Base-by-base conservation (phyloP, 139 green algal species). In the Nannochloris sp. region DNA sequence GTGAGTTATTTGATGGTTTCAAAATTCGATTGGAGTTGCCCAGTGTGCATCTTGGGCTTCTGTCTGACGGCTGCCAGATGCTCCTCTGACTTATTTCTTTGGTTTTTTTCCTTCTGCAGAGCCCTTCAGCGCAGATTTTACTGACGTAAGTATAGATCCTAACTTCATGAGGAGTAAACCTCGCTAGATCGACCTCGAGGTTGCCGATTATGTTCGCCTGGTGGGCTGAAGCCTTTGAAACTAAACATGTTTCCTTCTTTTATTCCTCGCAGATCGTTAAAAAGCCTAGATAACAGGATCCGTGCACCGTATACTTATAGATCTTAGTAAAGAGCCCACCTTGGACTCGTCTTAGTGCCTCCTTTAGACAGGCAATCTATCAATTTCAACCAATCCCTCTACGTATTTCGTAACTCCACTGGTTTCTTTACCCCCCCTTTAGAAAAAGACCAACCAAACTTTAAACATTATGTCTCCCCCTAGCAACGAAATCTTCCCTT, bases 251-350 rank as follows among this genome's bases (percentile, higher is more conserved):
- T 45, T 12, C 14, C 36, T 45, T 19, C 48, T 48, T 19, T n/a
- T 13, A 3, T n/a, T 6, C 4, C 8, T 19, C 60, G 70, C 78
- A 84, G 75, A 81, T 70, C 64, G 66, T 72, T 25, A 87, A 87
- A 65, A 76, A 83, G 78, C 80, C 80, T 24, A 75, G 60, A 59
- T 87, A 76, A 82, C 79, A 73, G n/a, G 46, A 34, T 54, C 37
- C 59, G 56, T 23, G 31, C 42, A 35, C 51, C 13, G 38, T 8
- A 33, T 27, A 9, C 23, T 6, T 33, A n/a, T 13, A 15, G 30
- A 15, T 66, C 59, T 66, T 29, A 14, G 14, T 44, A 33, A 70
- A 19, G 24, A 15, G 10, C 8, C 13, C 29, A 24, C 38, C 35
- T n/a, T n/a, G n/a, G n/a, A n/a, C n/a, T n/a, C n/a, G n/a, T n/a